phyloP scores from a whole-genome alignment of 495 filamentous ascomycete genomes.

The Jackrogersella minutella region DNA sequence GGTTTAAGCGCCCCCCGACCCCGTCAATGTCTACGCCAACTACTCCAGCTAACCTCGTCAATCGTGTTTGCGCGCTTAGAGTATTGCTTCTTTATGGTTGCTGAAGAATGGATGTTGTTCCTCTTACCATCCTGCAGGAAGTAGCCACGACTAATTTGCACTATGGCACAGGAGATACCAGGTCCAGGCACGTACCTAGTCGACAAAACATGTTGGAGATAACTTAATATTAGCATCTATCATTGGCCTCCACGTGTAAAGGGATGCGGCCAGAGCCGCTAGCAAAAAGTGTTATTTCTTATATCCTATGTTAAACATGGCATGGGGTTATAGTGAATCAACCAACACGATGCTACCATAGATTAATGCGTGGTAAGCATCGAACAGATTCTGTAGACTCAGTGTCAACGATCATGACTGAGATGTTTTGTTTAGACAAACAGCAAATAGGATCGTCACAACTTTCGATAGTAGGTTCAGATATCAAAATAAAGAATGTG shows the following conservation, averaged over 20 bases:
- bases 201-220: constrained; percentile 20
- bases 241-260: constrained; percentile 20
- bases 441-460: not conserved
- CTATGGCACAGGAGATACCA: constrained; percentile 7
- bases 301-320: not conserved
- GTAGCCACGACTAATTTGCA: constrained; percentile 11
- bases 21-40: constrained; percentile 19
- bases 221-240: constrained; percentile 6
- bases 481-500: not conserved
- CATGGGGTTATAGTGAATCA: not conserved
- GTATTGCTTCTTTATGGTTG: constrained; percentile 18
- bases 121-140: constrained; percentile 14
- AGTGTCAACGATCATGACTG: not conserved
- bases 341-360: not conserved
- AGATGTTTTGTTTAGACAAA: not conserved
- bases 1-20: constrained; percentile 33
- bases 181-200: not conserved
- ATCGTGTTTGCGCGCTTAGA: constrained; percentile 32
- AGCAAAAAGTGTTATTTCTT: not conserved
- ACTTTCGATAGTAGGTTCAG: not conserved
- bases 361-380: not conserved
- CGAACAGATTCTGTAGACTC: constrained; percentile 3
- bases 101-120: not conserved
- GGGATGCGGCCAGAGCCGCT: not conserved
- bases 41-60: constrained; percentile 15